Base-by-base conservation (phyloP, 768 basidiomycete species). In the Mycena sanguinolenta region DNA sequence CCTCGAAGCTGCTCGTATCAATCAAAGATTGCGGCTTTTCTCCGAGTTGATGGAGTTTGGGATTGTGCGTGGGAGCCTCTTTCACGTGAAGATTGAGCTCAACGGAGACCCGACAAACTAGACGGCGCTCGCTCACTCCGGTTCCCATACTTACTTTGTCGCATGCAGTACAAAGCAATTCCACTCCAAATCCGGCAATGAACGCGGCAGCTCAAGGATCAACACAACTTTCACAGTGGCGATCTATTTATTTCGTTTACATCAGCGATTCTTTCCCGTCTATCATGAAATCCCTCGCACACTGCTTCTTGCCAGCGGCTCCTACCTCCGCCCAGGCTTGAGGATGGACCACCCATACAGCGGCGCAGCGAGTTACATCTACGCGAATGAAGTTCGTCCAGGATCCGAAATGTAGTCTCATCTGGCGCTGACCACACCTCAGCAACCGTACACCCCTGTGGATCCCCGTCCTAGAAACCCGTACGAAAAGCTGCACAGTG, bases 261-360 rank as follows among this genome's bases (percentile, higher is more conserved):
- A 44, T 58, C 58, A 58, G 21, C 25, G 27, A 58, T 58, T 17
- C 38, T 30, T 42, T 58, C 38, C 58, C 58, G 27, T 58, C 38
- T 42, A 39, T 58, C 38, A 58, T 39, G 58, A 58, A 53, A 30
- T 57, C 44, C 32, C 44, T 52, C 61, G 28, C 61, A 59, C 42
- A 25, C 59, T 46, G 58, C 59, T 46, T 60, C 59, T 32, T 60
- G 21, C 1, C 44, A 25, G n/a, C 59, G 28, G 32, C 59, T 44
- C 34, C 55, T 21, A 59, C 27, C 25, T 39, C 42, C 28, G 59
- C 19, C 32, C 13, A 21, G 27, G 19, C 25, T 52, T 27, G 50
- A 52, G 50, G 50, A 65, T 65, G 64, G 39, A 54, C 21, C 65
- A 67, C 42, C 65, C 58, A 27, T 67, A 67, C 50, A 67, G 34